Percentiles rank a stretch among this genome's conserved stretches.
These are phyloP conservation scores for Postia placenta DNA, from an alignment of 768 basidiomycete species.

Conservation along the genomic window DNA sequence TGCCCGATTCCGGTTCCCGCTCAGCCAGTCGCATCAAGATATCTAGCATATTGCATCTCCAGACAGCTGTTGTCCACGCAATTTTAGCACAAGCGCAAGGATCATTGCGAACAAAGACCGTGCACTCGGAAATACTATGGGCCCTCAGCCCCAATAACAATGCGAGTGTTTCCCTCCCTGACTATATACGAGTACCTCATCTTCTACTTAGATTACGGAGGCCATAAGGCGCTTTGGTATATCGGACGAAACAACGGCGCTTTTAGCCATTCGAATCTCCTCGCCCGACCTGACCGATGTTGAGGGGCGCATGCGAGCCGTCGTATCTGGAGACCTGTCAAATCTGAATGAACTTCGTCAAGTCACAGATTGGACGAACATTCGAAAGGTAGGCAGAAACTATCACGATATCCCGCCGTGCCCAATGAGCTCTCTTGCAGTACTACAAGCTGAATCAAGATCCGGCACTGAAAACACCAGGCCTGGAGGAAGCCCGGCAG, in stretches of 20 bases:
- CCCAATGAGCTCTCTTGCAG: slow-evolving; percentile 32
- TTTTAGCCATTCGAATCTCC: slow-evolving; percentile 69
- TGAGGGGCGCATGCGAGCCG: slow-evolving; percentile 44
- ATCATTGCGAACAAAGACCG: slow-evolving; percentile 70
- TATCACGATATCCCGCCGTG: too few species aligned
- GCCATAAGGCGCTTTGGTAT: slow-evolving; percentile 83
- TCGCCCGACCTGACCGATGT: slow-evolving; percentile 36
- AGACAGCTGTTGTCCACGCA: slow-evolving; percentile 80
- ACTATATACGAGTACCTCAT: background rate
- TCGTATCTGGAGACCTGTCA: slow-evolving; percentile 53
- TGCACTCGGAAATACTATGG: slow-evolving; percentile 92
- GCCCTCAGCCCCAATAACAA: slow-evolving; percentile 83
- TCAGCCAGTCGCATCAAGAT: slow-evolving; percentile 43
- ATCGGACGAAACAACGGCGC: slow-evolving; percentile 52
- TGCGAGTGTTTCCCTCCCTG: slow-evolving; percentile 32
- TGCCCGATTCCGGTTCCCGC: background rate
- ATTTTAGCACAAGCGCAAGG: slow-evolving; percentile 59
- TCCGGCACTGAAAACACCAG: slow-evolving; percentile 29
- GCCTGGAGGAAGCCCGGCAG: slow-evolving; percentile 31
- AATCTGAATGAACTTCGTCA: slow-evolving; percentile 37
- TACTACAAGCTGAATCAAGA: slow-evolving; percentile 67
- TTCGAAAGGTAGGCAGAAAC: slow-evolving; percentile 73
- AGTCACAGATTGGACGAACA: slow-evolving; percentile 62
- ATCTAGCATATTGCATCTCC: slow-evolving; percentile 71
- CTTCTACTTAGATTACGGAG: slow-evolving; percentile 68